These are phyloP conservation scores for Terfezia boudieri DNA, from an alignment of 495 filamentous ascomycete genomes.

Conservation along the genomic window DNA sequence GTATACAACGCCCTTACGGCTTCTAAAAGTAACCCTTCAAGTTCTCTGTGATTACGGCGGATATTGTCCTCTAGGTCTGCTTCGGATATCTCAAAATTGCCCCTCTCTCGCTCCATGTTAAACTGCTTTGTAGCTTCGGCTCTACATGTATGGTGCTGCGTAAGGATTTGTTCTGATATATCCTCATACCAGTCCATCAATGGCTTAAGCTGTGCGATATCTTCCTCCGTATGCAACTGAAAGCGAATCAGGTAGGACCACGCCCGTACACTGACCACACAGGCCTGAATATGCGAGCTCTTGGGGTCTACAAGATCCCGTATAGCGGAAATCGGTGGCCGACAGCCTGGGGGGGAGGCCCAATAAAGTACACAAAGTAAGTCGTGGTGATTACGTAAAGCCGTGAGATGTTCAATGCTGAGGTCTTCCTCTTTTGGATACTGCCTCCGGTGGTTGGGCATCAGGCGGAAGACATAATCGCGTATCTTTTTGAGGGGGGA, in stretches of 20 bases:
- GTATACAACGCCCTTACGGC: constrained; percentile 30
- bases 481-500: constrained; percentile 40
- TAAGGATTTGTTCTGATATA: constrained; percentile 31
- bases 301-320: constrained; percentile 57
- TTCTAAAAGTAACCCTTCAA: constrained; percentile 35
- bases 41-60: constrained; percentile 35
- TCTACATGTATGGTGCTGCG: constrained; percentile 35
- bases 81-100: constrained; percentile 24
- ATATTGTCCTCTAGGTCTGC: constrained; percentile 34
- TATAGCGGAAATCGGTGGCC: constrained; percentile 49
- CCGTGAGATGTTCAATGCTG: constrained; percentile 53
- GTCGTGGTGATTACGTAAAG: constrained; percentile 82
- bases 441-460: constrained; percentile 56
- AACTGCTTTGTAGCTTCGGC: constrained; percentile 39
- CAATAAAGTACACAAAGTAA: constrained; percentile 76
- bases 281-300: constrained; percentile 65
- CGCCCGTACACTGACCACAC: constrained; percentile 55
- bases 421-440: constrained; percentile 67
- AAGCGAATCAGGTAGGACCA: constrained; percentile 65
- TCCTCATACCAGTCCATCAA: constrained; percentile 21
- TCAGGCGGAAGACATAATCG: constrained; percentile 52
- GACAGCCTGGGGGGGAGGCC: constrained; percentile 46
- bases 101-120: constrained; percentile 17
- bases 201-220: constrained; percentile 12
- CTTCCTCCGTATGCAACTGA: constrained; percentile 19